phyloP scores from a whole-genome alignment of 106 monocot genomes.

The Ottelia alismoides region DNA sequence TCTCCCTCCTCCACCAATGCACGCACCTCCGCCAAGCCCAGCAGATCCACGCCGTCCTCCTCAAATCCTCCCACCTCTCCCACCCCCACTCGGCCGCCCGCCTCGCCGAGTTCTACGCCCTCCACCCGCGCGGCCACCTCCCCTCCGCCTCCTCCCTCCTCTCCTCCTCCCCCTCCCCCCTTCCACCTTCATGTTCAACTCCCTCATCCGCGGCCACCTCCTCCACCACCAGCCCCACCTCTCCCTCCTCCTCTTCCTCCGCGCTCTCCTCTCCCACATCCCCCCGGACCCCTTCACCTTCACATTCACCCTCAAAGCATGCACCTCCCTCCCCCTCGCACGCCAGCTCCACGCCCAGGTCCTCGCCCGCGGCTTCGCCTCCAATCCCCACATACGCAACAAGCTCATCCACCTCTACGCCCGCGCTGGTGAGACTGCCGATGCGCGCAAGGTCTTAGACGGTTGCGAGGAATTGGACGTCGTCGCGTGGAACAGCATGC shows the following conservation, averaged over 20 bases:
- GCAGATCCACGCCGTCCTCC: constrained; percentile 48
- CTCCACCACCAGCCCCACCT: constrained; percentile 7
- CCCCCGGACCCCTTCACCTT: constrained; percentile 43
- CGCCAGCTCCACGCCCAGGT: constrained; percentile 24
- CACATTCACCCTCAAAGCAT: constrained; percentile 58
- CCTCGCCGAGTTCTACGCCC: constrained; percentile 53
- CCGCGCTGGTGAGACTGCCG: constrained; percentile 4
- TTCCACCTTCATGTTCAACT: constrained; percentile 40
- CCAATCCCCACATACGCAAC: constrained; percentile 30
- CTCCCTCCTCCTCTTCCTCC: constrained; percentile 22
- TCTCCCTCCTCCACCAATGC: constrained; percentile 16
- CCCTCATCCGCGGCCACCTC: constrained; percentile 40
- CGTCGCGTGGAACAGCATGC: constrained; percentile 65
- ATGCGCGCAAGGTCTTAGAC: constrained; percentile 67
- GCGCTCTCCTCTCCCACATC: constrained; percentile 10
- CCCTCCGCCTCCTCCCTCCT: too few relatives aligned
- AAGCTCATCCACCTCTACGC: constrained; percentile 64
- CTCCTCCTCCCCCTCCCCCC: constrained; percentile 9
- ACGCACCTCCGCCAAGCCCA: constrained; percentile 32
- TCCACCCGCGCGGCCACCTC: too few relatives aligned
- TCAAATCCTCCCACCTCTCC: constrained; percentile 39
- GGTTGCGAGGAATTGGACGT: constrained; percentile 19
- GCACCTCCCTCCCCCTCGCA: constrained; percentile 20
- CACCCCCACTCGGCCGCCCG: constrained; percentile 54
- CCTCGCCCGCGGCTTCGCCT: constrained; percentile 11